phyloP scores from a whole-genome alignment of 352 stramenopile genomes.

The Plasmopara halstedii region DNA sequence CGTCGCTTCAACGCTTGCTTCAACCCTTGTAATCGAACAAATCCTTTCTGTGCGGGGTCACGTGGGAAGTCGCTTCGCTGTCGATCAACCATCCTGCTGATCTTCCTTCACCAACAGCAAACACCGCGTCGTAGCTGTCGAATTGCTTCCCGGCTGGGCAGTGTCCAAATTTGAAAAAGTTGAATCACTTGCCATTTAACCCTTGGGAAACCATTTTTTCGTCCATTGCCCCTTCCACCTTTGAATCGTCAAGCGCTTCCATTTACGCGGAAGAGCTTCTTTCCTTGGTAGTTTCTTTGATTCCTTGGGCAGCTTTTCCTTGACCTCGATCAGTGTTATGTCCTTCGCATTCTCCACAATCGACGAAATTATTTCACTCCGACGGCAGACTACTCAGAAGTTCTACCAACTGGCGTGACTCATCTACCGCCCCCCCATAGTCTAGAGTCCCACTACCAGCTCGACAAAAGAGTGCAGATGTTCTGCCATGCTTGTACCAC shows the following conservation, averaged over 20 bases:
- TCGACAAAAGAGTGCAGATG: too few relatives aligned
- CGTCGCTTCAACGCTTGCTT: background rate
- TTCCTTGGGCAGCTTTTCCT: too few relatives aligned
- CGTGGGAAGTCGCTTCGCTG: background rate
- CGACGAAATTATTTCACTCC: background rate
- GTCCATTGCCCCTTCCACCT: background rate
- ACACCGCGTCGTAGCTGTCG: too few relatives aligned
- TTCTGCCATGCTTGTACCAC: too few relatives aligned
- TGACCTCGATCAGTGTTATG: too few relatives aligned
- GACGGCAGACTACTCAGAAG: background rate
- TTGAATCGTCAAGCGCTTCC: background rate
- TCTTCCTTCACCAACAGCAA: background rate
- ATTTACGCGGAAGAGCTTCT: background rate
- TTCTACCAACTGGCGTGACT: too few relatives aligned
- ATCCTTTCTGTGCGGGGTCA: background rate
- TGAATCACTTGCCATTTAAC: too few relatives aligned
- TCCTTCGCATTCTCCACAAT: background rate
- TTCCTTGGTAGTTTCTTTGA: background rate
- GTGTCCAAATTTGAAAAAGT: background rate
- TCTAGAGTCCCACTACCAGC: too few relatives aligned
- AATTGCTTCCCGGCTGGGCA: too few relatives aligned
- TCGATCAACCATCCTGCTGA: background rate
- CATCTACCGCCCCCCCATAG: too few relatives aligned
- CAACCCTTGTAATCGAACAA: background rate
- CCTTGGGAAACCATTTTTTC: background rate